Base-by-base conservation (phyloP, 108 stramenopile species). In the Mayamaea pseudoterrestris region DNA sequence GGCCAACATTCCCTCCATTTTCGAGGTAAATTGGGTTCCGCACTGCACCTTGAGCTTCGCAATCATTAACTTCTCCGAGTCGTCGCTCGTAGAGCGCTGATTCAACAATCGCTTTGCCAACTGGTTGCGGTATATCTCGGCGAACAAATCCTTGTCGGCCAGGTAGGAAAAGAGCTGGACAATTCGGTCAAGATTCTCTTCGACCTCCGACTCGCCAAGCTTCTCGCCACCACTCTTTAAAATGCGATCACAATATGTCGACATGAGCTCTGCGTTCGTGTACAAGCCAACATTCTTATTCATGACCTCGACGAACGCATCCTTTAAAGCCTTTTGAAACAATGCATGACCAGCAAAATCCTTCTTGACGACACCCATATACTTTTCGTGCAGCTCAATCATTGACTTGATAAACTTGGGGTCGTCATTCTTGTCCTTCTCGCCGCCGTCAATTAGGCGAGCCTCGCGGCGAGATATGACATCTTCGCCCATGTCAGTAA, bases 1-100 rank as follows among this genome's bases (percentile, higher is more conserved):
- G 50, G 78, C 82, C 49, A 99, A 69, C 99, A 99, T 99, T 43
- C 99, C 99, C 59, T 99, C 99, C 90, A 94, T 90, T 65, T 99
- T 99, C 3, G 91, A 93, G 21, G 99, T 99, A 70, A 97, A 99
- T 63, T 99, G 99, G 20, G 96, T 91, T 41, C 99, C 99, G 67
- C 97, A 98, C 47, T 93, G 83, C 51, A 94, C 77, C 70, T 98
- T 98, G 42, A 99, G 71, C 69, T 99, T 99, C 37, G 93, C 83
- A 63, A 99, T 97, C 95, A 99, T 97, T 27, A 83, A 64, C 71
- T 93, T 89, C 68, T 99, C 99, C 21, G 93, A 79, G 65, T 99
- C 97, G 64, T 96, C 90, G 32, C 90, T 91, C 6, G 98, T 91
- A 5, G 96, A 97, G 16, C 96, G 82, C 58, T 93, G 87, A 50